Conservation (phyloP, 2,329 filamentous ascomycete genomes). For the Diaporthe caulivora region DNA sequence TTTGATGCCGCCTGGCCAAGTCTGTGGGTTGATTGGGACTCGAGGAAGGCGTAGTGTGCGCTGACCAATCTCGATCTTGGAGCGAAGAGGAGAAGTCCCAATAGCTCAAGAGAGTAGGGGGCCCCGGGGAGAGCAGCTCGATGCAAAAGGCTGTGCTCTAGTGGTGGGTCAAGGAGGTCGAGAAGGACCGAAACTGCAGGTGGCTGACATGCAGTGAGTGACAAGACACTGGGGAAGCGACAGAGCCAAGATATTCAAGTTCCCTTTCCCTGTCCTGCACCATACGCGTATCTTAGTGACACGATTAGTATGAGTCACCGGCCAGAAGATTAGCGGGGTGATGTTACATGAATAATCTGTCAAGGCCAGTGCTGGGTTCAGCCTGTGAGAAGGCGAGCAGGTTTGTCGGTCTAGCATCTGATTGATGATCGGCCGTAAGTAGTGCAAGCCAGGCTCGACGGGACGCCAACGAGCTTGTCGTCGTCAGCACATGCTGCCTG, state of each 20-base stretch:
- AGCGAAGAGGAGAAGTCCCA: background rate
- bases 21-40: background rate
- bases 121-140: background rate
- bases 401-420: background rate
- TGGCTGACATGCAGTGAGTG: background rate
- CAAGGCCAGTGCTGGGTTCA: constrained; percentile 9
- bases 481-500: constrained; percentile 25
- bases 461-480: background rate
- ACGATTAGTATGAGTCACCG: constrained; percentile 19
- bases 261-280: background rate
- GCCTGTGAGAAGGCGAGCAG: constrained; percentile 20
- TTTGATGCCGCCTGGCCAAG: background rate
- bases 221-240: background rate
- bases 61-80: background rate
- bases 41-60: too few species aligned
- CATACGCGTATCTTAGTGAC: constrained; percentile 4
- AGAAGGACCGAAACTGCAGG: constrained; percentile 1
- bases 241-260: background rate
- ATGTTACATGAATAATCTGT: background rate
- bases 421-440: constrained; percentile 1
- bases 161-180: background rate
- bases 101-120: background rate
- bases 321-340: constrained; percentile 22
- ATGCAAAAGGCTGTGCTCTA: constrained; percentile 7
- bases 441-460: background rate